phyloP scores from a whole-genome alignment of 257 asterid species.

The Rehmannia glutinosa region DNA sequence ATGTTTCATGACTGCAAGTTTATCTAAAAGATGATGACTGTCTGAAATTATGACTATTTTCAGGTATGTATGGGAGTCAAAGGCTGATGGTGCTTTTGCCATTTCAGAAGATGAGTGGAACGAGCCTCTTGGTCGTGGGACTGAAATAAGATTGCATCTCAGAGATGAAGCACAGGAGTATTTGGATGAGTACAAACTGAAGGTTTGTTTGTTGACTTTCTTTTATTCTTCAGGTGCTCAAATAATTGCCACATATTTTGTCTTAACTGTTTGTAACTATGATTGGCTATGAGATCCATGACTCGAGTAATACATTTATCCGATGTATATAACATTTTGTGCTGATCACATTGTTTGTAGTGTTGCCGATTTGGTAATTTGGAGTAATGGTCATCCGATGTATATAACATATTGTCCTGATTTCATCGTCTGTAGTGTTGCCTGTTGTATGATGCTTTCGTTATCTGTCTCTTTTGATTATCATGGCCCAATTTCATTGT shows the following conservation, averaged over 20 bases:
- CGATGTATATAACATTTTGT: too few relatives aligned
- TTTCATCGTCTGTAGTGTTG: too few relatives aligned
- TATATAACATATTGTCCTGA: too few relatives aligned
- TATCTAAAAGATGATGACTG: neutral
- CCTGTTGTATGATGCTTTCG: neutral
- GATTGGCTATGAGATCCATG: neutral
- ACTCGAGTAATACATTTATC: neutral
- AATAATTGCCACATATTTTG: neutral
- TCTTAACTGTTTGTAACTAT: neutral
- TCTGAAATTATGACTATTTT: slow-evolving; percentile 8
- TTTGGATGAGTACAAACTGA: slow-evolving; percentile 70
- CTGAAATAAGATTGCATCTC: slow-evolving; percentile 86
- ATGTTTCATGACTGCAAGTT: neutral
- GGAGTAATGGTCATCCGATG: too few relatives aligned
- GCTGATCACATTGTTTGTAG: neutral
- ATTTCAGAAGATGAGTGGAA: slow-evolving; percentile 84
- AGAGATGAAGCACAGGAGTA: slow-evolving; percentile 93
- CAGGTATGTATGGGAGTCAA: slow-evolving; percentile 95
- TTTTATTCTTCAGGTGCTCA: neutral
- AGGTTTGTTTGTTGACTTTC: slow-evolving; percentile 48
- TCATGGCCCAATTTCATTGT: too few relatives aligned
- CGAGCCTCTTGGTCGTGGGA: slow-evolving; percentile 95
- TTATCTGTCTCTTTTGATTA: neutral
- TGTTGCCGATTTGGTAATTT: too few relatives aligned
- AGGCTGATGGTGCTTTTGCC: slow-evolving; percentile 95